A percentile compares a stretch with the other conserved stretches of the same genome.
phyloP scores from a whole-genome alignment of 768 basidiomycete genomes.

The Pleurotus sapidus region DNA sequence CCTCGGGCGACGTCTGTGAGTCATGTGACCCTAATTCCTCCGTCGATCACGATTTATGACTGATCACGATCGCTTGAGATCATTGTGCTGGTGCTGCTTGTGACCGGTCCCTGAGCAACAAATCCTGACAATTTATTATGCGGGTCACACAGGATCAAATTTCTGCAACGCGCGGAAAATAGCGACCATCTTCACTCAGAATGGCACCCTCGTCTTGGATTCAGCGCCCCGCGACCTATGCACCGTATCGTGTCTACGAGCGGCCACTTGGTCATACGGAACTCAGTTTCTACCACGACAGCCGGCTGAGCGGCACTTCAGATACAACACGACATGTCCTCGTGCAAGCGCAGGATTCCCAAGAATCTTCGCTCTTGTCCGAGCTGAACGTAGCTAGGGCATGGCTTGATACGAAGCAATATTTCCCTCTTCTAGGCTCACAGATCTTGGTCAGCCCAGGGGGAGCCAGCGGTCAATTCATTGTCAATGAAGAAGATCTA shows the following conservation, averaged over 20 bases:
- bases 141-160: no score
- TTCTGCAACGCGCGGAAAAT: no score
- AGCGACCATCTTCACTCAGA: no score
- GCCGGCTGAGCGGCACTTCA: constrained; percentile 38
- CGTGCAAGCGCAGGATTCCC: constrained; percentile 20
- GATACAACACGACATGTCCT: constrained; percentile 36
- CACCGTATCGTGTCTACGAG: constrained; percentile 19
- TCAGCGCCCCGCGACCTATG: background rate
- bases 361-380: constrained; percentile 13
- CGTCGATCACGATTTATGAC: no score
- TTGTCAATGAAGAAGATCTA: constrained; percentile 37
- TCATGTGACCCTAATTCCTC: no score
- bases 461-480: constrained; percentile 31
- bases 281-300: constrained; percentile 39
- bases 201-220: constrained; percentile 11
- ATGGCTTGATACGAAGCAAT: constrained; percentile 46
- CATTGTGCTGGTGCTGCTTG: no score
- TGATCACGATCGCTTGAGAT: no score
- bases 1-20: no score
- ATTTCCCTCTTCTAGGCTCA: constrained; percentile 48
- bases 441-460: constrained; percentile 29
- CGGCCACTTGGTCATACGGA: constrained; percentile 40
- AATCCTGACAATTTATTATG: no score
- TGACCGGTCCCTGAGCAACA: no score
- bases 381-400: constrained; percentile 33